phyloP scores from a whole-genome alignment of 2,329 filamentous ascomycete species.

The Emericellopsis atlantica region DNA sequence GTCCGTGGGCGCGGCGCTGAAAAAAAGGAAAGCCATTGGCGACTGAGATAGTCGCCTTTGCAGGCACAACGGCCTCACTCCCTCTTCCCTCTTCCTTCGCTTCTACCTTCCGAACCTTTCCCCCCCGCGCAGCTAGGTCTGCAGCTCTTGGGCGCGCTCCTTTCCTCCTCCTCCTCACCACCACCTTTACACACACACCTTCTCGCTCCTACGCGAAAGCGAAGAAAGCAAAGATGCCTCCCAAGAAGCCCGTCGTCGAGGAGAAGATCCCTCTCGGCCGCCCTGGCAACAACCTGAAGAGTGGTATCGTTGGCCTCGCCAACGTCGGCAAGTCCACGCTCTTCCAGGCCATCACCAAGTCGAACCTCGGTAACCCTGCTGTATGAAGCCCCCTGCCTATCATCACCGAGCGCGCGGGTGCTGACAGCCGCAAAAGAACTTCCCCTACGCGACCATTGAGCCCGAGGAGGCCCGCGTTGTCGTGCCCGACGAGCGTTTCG shows the following conservation, averaged over 20 bases:
- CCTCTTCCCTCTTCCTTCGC: slow-evolving; percentile 29
- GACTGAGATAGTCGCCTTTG: slow-evolving; percentile 26
- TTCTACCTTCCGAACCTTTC: slow-evolving; percentile 38
- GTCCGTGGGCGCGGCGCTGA: not conserved
- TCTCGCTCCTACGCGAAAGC: slow-evolving; percentile 48
- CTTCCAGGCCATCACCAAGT: slow-evolving; percentile 99
- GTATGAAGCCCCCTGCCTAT: slow-evolving; percentile 38
- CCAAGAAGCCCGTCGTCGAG: slow-evolving; percentile 84
- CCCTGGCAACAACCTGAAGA: slow-evolving; percentile 97
- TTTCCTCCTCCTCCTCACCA: slow-evolving; percentile 34
- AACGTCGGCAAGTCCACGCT: slow-evolving; percentile 99
- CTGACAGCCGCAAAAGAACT: slow-evolving; percentile 54
- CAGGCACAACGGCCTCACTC: slow-evolving; percentile 29
- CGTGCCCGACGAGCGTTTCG: slow-evolving; percentile 89
- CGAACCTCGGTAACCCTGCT: slow-evolving; percentile 90
- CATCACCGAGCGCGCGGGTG: slow-evolving; percentile 21
- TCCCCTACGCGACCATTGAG: slow-evolving; percentile 97
- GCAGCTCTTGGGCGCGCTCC: slow-evolving; percentile 35
- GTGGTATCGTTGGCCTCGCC: slow-evolving; percentile 97
- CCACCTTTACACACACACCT: slow-evolving; percentile 15
- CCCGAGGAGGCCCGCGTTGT: slow-evolving; percentile 96
- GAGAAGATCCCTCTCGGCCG: slow-evolving; percentile 94
- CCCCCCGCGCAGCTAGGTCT: slow-evolving; percentile 54
- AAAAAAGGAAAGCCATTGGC: slow-evolving; percentile 1
- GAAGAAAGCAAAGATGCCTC: slow-evolving; percentile 61